Base-by-base conservation (phyloP, 208 protist genomes). In the Acanthamoeba healyi region DNA sequence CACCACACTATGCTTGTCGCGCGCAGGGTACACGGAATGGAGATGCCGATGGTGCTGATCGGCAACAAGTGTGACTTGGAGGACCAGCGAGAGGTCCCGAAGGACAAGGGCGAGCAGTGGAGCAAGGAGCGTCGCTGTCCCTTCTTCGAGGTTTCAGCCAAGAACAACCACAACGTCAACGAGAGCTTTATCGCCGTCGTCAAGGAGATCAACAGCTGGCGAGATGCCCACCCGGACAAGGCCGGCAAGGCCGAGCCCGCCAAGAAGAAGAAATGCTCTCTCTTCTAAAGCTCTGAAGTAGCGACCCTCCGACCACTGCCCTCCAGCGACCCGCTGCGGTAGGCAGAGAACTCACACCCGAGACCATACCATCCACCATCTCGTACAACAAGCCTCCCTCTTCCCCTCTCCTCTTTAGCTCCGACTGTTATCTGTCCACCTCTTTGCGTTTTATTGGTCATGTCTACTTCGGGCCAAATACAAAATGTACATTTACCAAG, bases 1-100 rank as follows among this genome's bases (percentile, higher is more conserved):
- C 44, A 49, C 44, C 44, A 49, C 44, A 49, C 44, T 49, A 4
- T 12, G 9, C 44, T 49, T 49, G 44, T 49, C 9, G 44, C 12
- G 44, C 34, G 24, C 63, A 32, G 63, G 38, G 67, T 79, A 46
- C 67, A 79, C 36, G 36, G 36, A 17, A 79, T 79, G 38, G 38
- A 95, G 46, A 67, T 94, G 36, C 89, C 89, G 40, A 97, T 97
- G 90, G 94, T 97, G 38, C 29, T 97, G 4, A 32, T 95, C 22
- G 97, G 96, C 67, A 98, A 98, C 95, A 98, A 98, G 88, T 94
- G 94, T 61, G 97, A 98, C 96, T 94, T 98, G 61, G 96, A 98
- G 67, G 49, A 95, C 26, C 89, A 98, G 32, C 91, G 97, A 65
- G 65, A 96, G 89, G 96, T 98, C 15, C 94, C 96, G 9, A 97